These are phyloP conservation scores for Hortaea werneckii DNA, from an alignment of 2,329 filamentous ascomycete species.

Conservation along the genomic window DNA sequence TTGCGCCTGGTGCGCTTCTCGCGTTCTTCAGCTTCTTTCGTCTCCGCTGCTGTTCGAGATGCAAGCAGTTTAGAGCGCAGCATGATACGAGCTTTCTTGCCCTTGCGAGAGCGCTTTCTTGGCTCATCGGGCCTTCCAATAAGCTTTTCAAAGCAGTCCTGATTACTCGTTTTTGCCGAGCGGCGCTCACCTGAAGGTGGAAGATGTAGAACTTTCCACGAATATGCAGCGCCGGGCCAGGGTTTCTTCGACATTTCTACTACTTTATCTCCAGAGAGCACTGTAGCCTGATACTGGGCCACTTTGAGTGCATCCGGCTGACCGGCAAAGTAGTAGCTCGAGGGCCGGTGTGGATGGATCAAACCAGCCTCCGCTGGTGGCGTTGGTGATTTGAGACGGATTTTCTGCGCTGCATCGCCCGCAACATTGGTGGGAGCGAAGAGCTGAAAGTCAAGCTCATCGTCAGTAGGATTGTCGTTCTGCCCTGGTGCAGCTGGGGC, in stretches of 20 bases:
- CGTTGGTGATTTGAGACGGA: slow-evolving; percentile 3
- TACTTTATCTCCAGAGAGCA: slow-evolving; percentile 14
- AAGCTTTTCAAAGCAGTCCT: neutral
- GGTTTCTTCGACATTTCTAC: slow-evolving; percentile 6
- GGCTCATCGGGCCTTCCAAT: neutral
- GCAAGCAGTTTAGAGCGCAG: slow-evolving; percentile 15
- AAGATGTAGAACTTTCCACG: slow-evolving; percentile 17
- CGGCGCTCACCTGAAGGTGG: slow-evolving; percentile 2
- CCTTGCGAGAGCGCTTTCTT: slow-evolving; percentile 16
- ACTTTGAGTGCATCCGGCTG: neutral
- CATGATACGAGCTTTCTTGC: slow-evolving; percentile 24
- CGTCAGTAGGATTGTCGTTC: slow-evolving; percentile 7
- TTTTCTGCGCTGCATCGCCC: slow-evolving; percentile 1
- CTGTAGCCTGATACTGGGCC: slow-evolving; percentile 7
- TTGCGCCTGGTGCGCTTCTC: slow-evolving; percentile 25
- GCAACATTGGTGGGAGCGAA: slow-evolving; percentile 13
- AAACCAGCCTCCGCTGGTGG: slow-evolving; percentile 10
- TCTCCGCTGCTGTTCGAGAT: slow-evolving; percentile 13
- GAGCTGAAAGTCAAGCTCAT: slow-evolving; percentile 17
- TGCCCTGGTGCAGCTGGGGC: slow-evolving; percentile 4
- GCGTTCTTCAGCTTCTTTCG: slow-evolving; percentile 19
- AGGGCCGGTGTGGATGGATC: slow-evolving; percentile 4
- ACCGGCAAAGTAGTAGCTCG: slow-evolving; percentile 13
- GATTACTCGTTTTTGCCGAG: neutral
- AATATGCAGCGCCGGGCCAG: slow-evolving; percentile 15